These are phyloP conservation scores for Jimgerdemannia lactiflua DNA, from an alignment of 192 early-diverging fungal genomes.

Conservation along the genomic window DNA sequence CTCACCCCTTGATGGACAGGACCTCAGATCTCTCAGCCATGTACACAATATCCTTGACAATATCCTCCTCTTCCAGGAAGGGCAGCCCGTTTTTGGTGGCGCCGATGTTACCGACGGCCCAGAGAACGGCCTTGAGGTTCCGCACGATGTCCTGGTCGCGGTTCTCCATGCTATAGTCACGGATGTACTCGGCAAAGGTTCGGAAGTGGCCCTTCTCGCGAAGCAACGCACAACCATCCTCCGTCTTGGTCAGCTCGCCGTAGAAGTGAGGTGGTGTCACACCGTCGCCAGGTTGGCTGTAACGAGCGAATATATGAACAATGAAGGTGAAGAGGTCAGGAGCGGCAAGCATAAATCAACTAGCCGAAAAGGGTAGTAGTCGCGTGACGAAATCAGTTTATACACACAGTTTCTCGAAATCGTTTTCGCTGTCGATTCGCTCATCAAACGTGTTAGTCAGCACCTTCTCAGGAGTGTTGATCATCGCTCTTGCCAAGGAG, in stretches of 20 bases:
- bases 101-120: slow-evolving; percentile 84
- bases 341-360: no score
- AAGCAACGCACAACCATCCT: slow-evolving; percentile 66
- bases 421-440: slow-evolving; percentile 31
- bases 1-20: slow-evolving; percentile 75
- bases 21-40: slow-evolving; percentile 66
- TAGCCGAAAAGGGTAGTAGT: no score
- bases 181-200: slow-evolving; percentile 57
- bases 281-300: slow-evolving; percentile 36
- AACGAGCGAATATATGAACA: not conserved
- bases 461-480: slow-evolving; percentile 29
- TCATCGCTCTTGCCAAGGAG: slow-evolving; percentile 47
- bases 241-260: slow-evolving; percentile 73
- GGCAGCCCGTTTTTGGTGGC: slow-evolving; percentile 60
- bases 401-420: slow-evolving; percentile 29
- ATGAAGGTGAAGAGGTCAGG: not conserved
- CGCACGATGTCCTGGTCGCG: slow-evolving; percentile 37
- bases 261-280: slow-evolving; percentile 72
- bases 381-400: not conserved
- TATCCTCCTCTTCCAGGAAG: slow-evolving; percentile 68
- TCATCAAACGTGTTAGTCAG: slow-evolving; percentile 31
- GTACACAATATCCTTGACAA: slow-evolving; percentile 67
- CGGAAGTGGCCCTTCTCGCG: slow-evolving; percentile 64
- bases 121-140: slow-evolving; percentile 68
- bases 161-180: slow-evolving; percentile 40